These are phyloP conservation scores for Hypoxylon sp. DNA, from an alignment of 2,329 filamentous ascomycete species.

Conservation along the genomic window DNA sequence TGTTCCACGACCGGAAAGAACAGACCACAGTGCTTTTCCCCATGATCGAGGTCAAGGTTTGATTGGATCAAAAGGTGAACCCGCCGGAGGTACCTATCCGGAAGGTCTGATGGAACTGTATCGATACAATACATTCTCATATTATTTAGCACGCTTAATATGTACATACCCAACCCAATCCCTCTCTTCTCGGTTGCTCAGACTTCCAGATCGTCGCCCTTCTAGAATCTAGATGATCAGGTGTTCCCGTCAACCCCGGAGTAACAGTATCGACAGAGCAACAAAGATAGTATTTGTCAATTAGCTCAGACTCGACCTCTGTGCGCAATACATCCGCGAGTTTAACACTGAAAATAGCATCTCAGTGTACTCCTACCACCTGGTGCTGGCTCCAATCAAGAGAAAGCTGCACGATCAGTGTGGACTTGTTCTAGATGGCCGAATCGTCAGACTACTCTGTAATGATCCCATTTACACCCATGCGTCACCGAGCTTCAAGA, in stretches of 20 bases:
- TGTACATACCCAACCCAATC: not conserved
- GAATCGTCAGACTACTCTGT: slow-evolving; percentile 12
- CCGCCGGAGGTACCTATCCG: slow-evolving; percentile 38
- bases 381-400: slow-evolving; percentile 1
- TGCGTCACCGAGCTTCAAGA: slow-evolving; percentile 34
- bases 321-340: not conserved
- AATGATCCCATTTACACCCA: slow-evolving; percentile 7
- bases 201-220: slow-evolving; percentile 32
- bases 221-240: slow-evolving; percentile 27
- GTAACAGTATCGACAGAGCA: slow-evolving; percentile 11
- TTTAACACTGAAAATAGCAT: slow-evolving; percentile 8
- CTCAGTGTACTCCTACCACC: slow-evolving; percentile 3
- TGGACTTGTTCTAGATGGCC: slow-evolving; percentile 24
- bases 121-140: slow-evolving; percentile 8
- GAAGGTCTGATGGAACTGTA: slow-evolving; percentile 4
- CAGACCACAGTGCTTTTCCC: slow-evolving; percentile 1
- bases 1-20: slow-evolving; percentile 7
- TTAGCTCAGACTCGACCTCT: slow-evolving; percentile 5
- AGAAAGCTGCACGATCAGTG: slow-evolving; percentile 21
- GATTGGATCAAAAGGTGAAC: slow-evolving; percentile 18
- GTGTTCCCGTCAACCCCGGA: slow-evolving; percentile 16
- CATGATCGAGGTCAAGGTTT: slow-evolving; percentile 10
- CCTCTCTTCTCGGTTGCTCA: slow-evolving; percentile 12
- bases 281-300: slow-evolving; percentile 6
- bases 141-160: slow-evolving; percentile 8